Base-by-base conservation (phyloP, 1,284 basidiomycete species). In the Cryptococcus amylolentus region DNA sequence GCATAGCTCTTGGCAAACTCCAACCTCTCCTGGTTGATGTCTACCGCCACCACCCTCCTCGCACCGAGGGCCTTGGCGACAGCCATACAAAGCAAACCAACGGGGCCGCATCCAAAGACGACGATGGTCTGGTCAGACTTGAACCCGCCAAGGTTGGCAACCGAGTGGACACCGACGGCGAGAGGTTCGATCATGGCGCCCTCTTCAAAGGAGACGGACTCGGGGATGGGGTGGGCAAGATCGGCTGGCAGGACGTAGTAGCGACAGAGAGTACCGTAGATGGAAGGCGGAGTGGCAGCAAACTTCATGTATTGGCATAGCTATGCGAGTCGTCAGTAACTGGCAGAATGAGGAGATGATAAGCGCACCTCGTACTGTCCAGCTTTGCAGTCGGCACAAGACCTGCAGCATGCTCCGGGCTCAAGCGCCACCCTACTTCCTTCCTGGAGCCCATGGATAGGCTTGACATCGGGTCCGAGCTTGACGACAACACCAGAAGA, bases 21-120 rank as follows among this genome's bases (percentile, higher is more conserved):
- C 45, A 98, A 85, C 52, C 93, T 87, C 55, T 81, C 79, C 45
- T 85, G 80, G 53, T 90, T 84, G 63, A 98, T 91, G 73, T 98
- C 81, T 62, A 95, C 83, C 3, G 87, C 90, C 58, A 95, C 83
- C 59, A 94, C 81, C 49, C 88, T 84, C 49, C 83, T 81, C 0
- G 91, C 91, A 28, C 91, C 91, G 51, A 94, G 81, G 1, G 91
- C 92, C 72, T 88, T 91, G 27, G 91, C 91, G 20, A 93, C 91
- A 7, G 93, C 93, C 86, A 94, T 92, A 72, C 86, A 88, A 31
- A 96, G 84, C n/a, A 96, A 81, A 10, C 92, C 92, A 61, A 97
- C 89, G 10, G 93, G 94, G 3, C 94, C 93, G 18, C 81, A 81
- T 31, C 92, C 94, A 68, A 94, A 94, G 56, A 97, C 80, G 27